phyloP scores from a whole-genome alignment of 495 filamentous ascomycete species.

The Pseudotulostoma volvatum region DNA sequence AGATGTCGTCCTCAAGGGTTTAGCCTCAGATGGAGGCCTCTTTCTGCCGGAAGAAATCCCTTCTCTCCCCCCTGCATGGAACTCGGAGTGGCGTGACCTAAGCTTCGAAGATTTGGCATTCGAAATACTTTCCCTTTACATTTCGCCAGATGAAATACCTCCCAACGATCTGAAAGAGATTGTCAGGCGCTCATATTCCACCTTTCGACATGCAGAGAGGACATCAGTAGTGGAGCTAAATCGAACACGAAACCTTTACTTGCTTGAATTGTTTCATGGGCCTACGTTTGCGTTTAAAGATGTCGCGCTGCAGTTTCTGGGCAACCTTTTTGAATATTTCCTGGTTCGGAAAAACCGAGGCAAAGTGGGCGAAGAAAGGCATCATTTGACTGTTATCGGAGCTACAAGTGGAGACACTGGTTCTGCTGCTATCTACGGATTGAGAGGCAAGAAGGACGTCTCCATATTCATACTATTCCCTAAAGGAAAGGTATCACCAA shows the following conservation, averaged over 20 bases:
- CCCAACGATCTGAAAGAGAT: slow-evolving; percentile 61
- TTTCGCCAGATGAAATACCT: slow-evolving; percentile 69
- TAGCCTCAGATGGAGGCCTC: slow-evolving; percentile 76
- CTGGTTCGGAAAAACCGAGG: slow-evolving; percentile 64
- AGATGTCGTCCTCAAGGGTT: slow-evolving; percentile 75
- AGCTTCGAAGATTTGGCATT: slow-evolving; percentile 66
- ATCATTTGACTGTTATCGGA: slow-evolving; percentile 80
- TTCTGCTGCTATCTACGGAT: slow-evolving; percentile 89
- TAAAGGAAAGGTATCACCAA: slow-evolving; percentile 62
- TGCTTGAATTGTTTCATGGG: slow-evolving; percentile 96
- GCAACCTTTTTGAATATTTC: slow-evolving; percentile 95
- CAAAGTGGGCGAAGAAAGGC: slow-evolving; percentile 51
- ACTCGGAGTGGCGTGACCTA: slow-evolving; percentile 53
- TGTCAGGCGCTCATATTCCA: slow-evolving; percentile 63
- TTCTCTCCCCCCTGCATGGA: slow-evolving; percentile 42
- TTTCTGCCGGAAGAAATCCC: slow-evolving; percentile 81
- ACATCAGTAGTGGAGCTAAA: slow-evolving; percentile 58
- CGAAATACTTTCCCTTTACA: slow-evolving; percentile 59
- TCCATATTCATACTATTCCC: slow-evolving; percentile 82
- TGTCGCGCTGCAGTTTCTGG: slow-evolving; percentile 75
- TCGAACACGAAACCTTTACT: slow-evolving; percentile 48
- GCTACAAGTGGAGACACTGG: slow-evolving; percentile 92
- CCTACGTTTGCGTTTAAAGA: slow-evolving; percentile 94
- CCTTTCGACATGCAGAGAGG: slow-evolving; percentile 60
- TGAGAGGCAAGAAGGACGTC: slow-evolving; percentile 92